Conservation (phyloP, 768 basidiomycete genomes). For the Lyophyllum atratum region DNA sequence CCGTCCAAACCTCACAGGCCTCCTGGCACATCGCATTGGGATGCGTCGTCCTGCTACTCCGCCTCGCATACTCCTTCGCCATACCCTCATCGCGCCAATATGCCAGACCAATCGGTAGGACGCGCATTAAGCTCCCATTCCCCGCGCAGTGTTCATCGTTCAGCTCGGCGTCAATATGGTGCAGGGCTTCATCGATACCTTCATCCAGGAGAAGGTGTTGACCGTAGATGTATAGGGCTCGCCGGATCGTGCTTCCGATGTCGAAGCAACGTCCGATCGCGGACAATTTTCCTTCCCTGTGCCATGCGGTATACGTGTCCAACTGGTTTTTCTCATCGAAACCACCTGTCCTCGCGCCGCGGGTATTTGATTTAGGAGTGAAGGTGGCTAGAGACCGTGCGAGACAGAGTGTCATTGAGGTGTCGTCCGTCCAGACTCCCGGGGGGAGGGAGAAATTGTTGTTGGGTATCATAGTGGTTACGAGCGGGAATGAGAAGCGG, state of each 20-base stretch:
- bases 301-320: constrained; percentile 16
- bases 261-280: constrained; percentile 26
- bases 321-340: constrained; percentile 22
- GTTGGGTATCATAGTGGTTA: constrained; percentile 40
- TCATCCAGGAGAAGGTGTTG: not conserved
- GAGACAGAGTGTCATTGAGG: constrained; percentile 47
- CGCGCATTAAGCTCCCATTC: constrained; percentile 49
- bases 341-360: constrained; percentile 2
- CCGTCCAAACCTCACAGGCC: constrained; percentile 43
- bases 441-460: constrained; percentile 33
- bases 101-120: constrained; percentile 43
- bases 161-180: constrained; percentile 29
- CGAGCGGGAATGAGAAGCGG: constrained; percentile 38
- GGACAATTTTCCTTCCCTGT: constrained; percentile 13
- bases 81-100: constrained; percentile 38
- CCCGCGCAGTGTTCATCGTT: constrained; percentile 28
- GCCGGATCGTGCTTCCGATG: constrained; percentile 36
- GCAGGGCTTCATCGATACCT: constrained; percentile 24
- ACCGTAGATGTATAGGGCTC: constrained; percentile 34
- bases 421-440: constrained; percentile 52
- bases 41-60: constrained; percentile 45
- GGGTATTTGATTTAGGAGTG: constrained; percentile 6
- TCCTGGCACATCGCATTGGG: constrained; percentile 42
- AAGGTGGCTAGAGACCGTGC: constrained; percentile 39
- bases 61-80: constrained; percentile 33